phyloP scores from a whole-genome alignment of 108 stramenopile genomes.

The Fragilaria crotonensis region DNA sequence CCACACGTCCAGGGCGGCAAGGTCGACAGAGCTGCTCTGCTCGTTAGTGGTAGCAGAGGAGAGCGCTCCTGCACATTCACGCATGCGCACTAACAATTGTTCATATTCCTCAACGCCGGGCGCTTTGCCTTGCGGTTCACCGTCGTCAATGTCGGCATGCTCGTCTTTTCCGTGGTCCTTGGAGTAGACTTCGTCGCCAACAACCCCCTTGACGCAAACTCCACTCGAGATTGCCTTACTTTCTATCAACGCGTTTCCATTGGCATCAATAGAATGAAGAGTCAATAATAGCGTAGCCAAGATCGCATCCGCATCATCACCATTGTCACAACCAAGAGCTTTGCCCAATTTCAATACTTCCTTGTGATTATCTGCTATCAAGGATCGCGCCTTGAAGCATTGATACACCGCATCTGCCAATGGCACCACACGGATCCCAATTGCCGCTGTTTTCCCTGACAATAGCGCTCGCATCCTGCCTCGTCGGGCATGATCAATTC shows the following conservation, averaged over 20 bases:
- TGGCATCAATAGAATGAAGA: conserved; percentile 24
- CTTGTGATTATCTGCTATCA: conserved; percentile 26
- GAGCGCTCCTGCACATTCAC: background rate
- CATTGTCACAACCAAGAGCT: conserved; percentile 31
- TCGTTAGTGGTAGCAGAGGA: background rate
- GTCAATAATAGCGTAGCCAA: conserved; percentile 33
- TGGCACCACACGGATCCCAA: conserved; percentile 64
- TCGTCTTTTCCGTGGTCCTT: background rate
- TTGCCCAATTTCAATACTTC: conserved; percentile 46
- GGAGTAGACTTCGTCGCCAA: conserved; percentile 24
- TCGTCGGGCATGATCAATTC: conserved; percentile 41
- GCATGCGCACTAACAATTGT: background rate
- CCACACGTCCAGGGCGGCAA: conserved; percentile 24
- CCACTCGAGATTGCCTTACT: conserved; percentile 15
- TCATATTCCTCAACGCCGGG: background rate
- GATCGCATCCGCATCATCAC: background rate
- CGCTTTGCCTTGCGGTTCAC: too few relatives aligned
- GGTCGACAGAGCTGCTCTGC: background rate
- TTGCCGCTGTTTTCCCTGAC: conserved; percentile 63
- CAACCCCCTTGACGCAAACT: conserved; percentile 18
- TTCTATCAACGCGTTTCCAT: conserved; percentile 43
- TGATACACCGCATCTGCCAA: conserved; percentile 38
- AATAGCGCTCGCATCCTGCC: conserved; percentile 65
- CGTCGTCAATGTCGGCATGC: background rate
- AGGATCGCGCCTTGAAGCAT: conserved; percentile 29